A percentile compares a stretch with the other conserved stretches of the same genome.
Conservation (phyloP, 495 filamentous ascomycete genomes). For the Annulohypoxylon stygium region DNA sequence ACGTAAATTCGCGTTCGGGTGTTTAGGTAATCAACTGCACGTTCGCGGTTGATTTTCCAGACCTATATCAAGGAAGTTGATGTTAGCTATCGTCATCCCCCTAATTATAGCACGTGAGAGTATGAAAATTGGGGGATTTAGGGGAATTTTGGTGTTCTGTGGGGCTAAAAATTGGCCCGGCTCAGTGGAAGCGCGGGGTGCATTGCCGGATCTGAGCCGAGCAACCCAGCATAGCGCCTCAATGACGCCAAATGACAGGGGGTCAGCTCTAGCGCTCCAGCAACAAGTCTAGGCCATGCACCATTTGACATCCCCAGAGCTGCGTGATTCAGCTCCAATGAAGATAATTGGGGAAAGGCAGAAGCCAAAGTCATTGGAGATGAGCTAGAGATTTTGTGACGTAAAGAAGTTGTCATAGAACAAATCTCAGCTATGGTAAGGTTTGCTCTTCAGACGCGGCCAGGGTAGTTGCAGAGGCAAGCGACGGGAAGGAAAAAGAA, state of each 20-base stretch:
- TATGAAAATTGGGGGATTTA: slow-evolving; percentile 1
- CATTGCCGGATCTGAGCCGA: slow-evolving; percentile 47
- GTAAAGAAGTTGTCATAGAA: slow-evolving; percentile 33
- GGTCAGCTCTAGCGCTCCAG: slow-evolving; percentile 40
- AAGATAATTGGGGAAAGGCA: slow-evolving; percentile 28
- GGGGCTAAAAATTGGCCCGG: slow-evolving; percentile 40
- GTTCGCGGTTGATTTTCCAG: slow-evolving; percentile 99
- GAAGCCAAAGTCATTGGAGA: slow-evolving; percentile 3
- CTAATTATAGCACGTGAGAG: slow-evolving; percentile 43
- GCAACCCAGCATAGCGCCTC: slow-evolving; percentile 26
- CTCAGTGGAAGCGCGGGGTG: slow-evolving; percentile 54
- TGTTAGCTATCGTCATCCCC: slow-evolving; percentile 19
- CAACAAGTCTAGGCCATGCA: slow-evolving; percentile 28
- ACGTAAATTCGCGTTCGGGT: slow-evolving; percentile 99
- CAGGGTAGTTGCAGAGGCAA: slow-evolving; percentile 12
- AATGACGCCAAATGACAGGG: slow-evolving; percentile 54
- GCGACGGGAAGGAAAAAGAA: slow-evolving; percentile 17
- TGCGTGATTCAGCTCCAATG: slow-evolving; percentile 22
- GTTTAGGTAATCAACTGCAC: slow-evolving; percentile 98
- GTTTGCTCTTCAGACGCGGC: slow-evolving; percentile 1
- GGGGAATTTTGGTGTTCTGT: slow-evolving; percentile 6
- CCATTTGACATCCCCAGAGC: slow-evolving; percentile 33
- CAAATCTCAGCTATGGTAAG: slow-evolving; percentile 2
- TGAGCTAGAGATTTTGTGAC: slow-evolving; percentile 17
- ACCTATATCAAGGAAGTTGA: slow-evolving; percentile 73